These are phyloP conservation scores for Penicillium vulpinum DNA, from an alignment of 2,329 filamentous ascomycete genomes.

Conservation along the genomic window DNA sequence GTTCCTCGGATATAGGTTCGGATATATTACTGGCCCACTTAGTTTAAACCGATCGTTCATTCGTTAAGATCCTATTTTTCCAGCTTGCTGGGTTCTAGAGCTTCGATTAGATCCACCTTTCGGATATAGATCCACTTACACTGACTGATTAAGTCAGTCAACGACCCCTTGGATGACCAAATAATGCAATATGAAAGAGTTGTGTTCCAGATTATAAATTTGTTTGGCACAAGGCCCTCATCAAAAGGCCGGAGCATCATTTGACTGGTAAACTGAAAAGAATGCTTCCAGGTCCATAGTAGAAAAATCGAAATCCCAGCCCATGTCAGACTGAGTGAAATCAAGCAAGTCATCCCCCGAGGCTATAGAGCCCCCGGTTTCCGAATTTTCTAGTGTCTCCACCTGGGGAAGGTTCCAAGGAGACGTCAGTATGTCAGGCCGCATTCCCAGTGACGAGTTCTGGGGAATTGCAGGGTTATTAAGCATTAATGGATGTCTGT, in stretches of 20 bases:
- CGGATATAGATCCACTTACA: constrained; percentile 3
- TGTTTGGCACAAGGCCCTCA: not conserved
- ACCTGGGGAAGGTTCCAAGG: constrained; percentile 24
- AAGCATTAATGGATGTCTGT: not conserved
- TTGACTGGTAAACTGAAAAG: constrained; percentile 36
- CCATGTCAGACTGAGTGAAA: constrained; percentile 40
- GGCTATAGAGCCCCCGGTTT: constrained; percentile 23
- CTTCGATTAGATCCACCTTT: not conserved
- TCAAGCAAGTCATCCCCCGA: constrained; percentile 38
- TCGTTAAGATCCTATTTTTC: not conserved
- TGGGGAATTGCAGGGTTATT: not conserved
- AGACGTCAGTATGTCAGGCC: constrained; percentile 19
- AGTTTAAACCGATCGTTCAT: not conserved
- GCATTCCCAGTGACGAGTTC: not conserved
- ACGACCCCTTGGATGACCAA: not conserved
- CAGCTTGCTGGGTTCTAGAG: not conserved
- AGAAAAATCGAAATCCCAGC: constrained; percentile 43
- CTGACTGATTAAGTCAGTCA: not conserved
- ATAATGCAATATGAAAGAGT: not conserved
- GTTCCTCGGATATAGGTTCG: not conserved
- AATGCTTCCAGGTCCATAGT: constrained; percentile 44
- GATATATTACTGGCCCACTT: not conserved
- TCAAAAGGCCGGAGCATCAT: constrained; percentile 13
- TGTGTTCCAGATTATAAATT: not conserved
- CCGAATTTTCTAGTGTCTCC: constrained; percentile 22